These are phyloP conservation scores for Begonia peltatifolia DNA, from an alignment of 306 rosid species.

Conservation along the genomic window DNA sequence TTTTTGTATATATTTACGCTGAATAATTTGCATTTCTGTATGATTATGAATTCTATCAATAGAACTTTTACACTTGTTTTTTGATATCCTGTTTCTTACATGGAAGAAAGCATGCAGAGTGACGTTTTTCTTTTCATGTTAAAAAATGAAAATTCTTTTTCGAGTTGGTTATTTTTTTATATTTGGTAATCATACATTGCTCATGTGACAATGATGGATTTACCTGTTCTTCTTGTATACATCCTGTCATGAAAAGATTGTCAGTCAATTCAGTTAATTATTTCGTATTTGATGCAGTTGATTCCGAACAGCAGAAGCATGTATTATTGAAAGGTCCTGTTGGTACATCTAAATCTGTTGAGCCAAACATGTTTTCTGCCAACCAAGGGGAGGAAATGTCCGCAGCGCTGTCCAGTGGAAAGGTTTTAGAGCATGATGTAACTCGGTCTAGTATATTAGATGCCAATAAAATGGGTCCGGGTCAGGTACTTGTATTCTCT, in stretches of 20 bases:
- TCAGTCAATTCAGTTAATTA: slow-evolving; percentile 38
- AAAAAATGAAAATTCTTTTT: too few relatives aligned
- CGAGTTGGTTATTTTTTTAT: too few relatives aligned
- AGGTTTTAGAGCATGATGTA: slow-evolving; percentile 48
- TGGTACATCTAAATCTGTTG: slow-evolving; percentile 2
- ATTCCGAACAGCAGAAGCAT: slow-evolving; percentile 8
- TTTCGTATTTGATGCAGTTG: slow-evolving; percentile 12
- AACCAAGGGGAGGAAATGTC: slow-evolving; percentile 12
- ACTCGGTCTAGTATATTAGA: slow-evolving; percentile 39
- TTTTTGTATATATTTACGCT: too few relatives aligned
- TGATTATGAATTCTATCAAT: too few relatives aligned
- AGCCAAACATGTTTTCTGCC: slow-evolving; percentile 8
- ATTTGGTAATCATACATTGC: too few relatives aligned
- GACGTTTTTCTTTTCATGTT: too few relatives aligned
- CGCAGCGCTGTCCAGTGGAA: slow-evolving; percentile 12
- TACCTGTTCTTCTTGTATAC: too few relatives aligned
- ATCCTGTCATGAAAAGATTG: neutral
- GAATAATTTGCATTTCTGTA: too few relatives aligned
- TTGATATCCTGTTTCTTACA: too few relatives aligned
- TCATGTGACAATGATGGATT: too few relatives aligned
- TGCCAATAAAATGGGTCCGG: slow-evolving; percentile 45
- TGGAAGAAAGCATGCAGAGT: too few relatives aligned
- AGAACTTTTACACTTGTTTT: too few relatives aligned
- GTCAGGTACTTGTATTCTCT: slow-evolving; percentile 13
- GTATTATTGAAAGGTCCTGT: slow-evolving; percentile 6